phyloP scores from a whole-genome alignment of 78 protist species.

The Chrysochromulina tobinii region DNA sequence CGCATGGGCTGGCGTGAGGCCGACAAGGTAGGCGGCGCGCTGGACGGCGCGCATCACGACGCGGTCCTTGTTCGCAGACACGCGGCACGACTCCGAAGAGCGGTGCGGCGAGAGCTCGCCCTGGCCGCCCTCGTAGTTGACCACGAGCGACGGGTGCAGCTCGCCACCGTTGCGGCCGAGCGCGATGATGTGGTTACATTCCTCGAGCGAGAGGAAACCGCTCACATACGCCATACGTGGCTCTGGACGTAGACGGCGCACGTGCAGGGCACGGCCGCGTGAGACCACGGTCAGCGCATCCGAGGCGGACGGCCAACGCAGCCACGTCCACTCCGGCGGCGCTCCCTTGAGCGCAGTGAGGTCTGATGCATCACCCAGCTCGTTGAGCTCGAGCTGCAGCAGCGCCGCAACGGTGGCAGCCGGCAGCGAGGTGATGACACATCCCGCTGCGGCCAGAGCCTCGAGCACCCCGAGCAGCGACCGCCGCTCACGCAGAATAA shows the following conservation, averaged over 20 bases:
- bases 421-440: no score
- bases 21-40: background rate
- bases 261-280: background rate
- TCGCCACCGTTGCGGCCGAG: background rate
- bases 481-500: no score
- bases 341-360: background rate
- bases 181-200: background rate
- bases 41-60: background rate
- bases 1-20: background rate
- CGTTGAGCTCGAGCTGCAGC: background rate
- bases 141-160: conserved; percentile 1
- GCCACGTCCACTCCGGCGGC: background rate
- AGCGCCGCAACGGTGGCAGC: background rate
- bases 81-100: background rate
- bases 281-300: background rate
- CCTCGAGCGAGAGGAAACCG: background rate
- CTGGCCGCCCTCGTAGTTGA: background rate
- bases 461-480: no score
- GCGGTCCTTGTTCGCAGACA: background rate
- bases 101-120: background rate
- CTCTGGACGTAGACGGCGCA: background rate
- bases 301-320: background rate
- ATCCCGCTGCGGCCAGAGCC: no score
- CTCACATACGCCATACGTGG: background rate
- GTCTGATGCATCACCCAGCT: background rate